A percentile compares a stretch with the other conserved stretches of the same genome.
Evolutionary conservation across 805 yeast genomes (phyloP).

Genomic region (Hanseniaspora hatyaiensis): DNA sequence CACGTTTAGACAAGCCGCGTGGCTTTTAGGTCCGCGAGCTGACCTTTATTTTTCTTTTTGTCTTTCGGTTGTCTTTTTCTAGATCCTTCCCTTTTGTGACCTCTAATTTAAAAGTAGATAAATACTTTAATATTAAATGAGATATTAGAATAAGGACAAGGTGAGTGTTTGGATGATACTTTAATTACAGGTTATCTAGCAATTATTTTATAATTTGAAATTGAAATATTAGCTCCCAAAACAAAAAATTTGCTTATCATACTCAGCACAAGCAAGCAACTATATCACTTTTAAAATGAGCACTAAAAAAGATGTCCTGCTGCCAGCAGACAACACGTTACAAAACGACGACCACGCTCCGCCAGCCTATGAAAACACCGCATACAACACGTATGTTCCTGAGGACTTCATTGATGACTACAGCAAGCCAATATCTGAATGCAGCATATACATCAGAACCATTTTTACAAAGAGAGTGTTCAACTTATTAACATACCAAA

Average conservation of each 20-base stretch:
- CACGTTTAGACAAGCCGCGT: too few relatives aligned
- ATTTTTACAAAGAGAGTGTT: constrained; percentile 72
- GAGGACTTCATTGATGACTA: constrained; percentile 63
- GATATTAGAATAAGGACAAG: too few relatives aligned
- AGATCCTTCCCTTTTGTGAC: neutral
- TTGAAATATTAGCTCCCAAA: too few relatives aligned
- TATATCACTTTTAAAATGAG: too few relatives aligned
- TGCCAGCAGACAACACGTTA: neutral
- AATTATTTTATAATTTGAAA: too few relatives aligned
- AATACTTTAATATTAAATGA: too few relatives aligned
- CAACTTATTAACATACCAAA: constrained; percentile 53
- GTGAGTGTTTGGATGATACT: too few relatives aligned
- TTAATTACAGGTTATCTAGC: too few relatives aligned
- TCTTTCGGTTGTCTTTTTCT: too few relatives aligned
- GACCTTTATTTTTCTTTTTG: neutral
- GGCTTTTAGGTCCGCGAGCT: neutral
- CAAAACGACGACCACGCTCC: neutral
- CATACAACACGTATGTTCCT: constrained; percentile 31
- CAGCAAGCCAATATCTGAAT: constrained; percentile 62
- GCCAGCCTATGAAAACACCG: constrained; percentile 8
- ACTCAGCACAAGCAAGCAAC: too few relatives aligned
- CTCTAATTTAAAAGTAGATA: too few relatives aligned
- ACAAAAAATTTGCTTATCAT: neutral
- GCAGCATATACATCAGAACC: constrained; percentile 64
- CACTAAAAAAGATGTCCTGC: constrained; percentile 4